Percentiles rank a stretch among this genome's conserved stretches.
These are phyloP conservation scores for Aspergillus sp. DNA, from an alignment of 2,329 filamentous ascomycete genomes.

Conservation along the genomic window DNA sequence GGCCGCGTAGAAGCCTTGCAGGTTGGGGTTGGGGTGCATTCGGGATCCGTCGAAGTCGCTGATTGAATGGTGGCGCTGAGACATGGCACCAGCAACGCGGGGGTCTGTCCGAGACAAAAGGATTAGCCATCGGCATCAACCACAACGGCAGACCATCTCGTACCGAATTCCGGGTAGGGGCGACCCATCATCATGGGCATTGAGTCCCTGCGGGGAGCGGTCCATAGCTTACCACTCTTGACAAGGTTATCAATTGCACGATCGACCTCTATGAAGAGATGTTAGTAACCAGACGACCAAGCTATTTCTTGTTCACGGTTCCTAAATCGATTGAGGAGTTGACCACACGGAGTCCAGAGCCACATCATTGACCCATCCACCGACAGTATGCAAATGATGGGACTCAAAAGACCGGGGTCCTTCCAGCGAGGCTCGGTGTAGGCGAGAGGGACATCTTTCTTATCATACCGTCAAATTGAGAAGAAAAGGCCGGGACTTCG, in stretches of 20 bases:
- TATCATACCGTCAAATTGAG: slow-evolving; percentile 82
- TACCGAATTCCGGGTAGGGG: slow-evolving; percentile 62
- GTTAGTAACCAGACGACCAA: slow-evolving; percentile 22
- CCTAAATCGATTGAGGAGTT: background rate
- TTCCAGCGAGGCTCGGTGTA: background rate
- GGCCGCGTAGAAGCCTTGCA: slow-evolving; percentile 90
- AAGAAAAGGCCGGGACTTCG: slow-evolving; percentile 74
- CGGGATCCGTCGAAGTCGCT: slow-evolving; percentile 79
- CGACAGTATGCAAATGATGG: no score
- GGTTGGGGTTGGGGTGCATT: slow-evolving; percentile 71
- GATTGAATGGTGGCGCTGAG: slow-evolving; percentile 77
- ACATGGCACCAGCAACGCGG: slow-evolving; percentile 62
- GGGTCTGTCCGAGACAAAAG: slow-evolving; percentile 56
- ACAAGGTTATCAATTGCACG: slow-evolving; percentile 91
- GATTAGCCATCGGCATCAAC: background rate
- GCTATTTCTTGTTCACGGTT: no score
- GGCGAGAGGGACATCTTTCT: background rate
- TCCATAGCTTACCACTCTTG: slow-evolving; percentile 94
- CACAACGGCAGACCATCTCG: slow-evolving; percentile 30
- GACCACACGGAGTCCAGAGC: background rate
- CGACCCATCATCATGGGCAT: slow-evolving; percentile 63
- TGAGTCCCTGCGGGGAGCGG: slow-evolving; percentile 73
- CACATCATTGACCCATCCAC: no score
- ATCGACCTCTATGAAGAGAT: slow-evolving; percentile 72
- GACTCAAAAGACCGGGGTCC: no score